These are phyloP conservation scores for Casuarina equisetifolia DNA, from an alignment of 306 rosid species.

Conservation along the genomic window DNA sequence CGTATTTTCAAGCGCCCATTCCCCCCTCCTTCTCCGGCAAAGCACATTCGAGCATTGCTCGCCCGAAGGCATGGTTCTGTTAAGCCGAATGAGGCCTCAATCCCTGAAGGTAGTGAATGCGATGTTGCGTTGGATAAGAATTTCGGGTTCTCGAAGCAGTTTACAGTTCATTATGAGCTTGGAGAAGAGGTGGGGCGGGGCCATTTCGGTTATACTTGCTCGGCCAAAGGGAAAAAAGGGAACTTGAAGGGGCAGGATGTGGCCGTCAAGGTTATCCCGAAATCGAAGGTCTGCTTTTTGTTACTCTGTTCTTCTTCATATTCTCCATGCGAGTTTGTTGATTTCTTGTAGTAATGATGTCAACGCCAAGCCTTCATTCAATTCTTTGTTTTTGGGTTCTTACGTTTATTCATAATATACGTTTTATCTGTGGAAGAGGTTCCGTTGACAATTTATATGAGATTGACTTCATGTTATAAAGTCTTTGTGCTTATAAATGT, in stretches of 20 bases:
- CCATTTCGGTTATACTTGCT: slow-evolving; percentile 91
- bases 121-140: slow-evolving; percentile 70
- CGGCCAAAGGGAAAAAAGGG: slow-evolving; percentile 73
- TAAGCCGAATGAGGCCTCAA: slow-evolving; percentile 83
- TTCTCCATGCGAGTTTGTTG: background rate
- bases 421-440: background rate
- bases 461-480: background rate
- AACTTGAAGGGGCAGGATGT: slow-evolving; percentile 74
- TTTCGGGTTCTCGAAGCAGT: slow-evolving; percentile 70
- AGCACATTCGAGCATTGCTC: slow-evolving; percentile 78
- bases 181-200: slow-evolving; percentile 94
- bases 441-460: background rate
- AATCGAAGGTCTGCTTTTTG: slow-evolving; percentile 64
- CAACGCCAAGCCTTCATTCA: background rate
- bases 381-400: background rate
- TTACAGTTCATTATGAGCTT: slow-evolving; percentile 58
- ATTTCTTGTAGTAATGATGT: background rate
- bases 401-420: background rate
- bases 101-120: slow-evolving; percentile 86
- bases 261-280: slow-evolving; percentile 91
- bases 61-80: slow-evolving; percentile 77
- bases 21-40: slow-evolving; percentile 94
- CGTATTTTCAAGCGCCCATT: slow-evolving; percentile 73
- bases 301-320: background rate
- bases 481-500: background rate